Evolutionary conservation across 1,139 yeast genomes (phyloP), one percentile per base, ranked within the genome.

Genomic region (Debaryomyces nepalensis): DNA sequence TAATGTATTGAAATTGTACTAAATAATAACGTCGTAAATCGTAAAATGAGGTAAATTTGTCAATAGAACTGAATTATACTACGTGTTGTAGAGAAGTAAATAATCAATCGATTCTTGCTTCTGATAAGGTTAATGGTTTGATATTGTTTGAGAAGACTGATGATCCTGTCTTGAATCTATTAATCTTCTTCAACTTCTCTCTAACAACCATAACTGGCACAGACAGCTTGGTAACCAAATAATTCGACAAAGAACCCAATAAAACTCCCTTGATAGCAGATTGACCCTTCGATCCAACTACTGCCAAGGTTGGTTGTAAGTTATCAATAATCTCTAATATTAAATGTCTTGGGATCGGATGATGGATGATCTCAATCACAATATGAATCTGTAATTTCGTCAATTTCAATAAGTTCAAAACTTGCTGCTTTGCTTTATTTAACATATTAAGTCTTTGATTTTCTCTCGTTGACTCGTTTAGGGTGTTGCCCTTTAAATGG

Each of bases 171-270:
- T 77, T 64, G 63, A 81, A 80, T 56, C 87, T 76, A 50, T 83
- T 79, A 48, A 86, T 74, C 68, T 87, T 84, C 66, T 86, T 86
- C 57, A 88, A 75, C 59, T 87, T 88, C 58, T 85, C 84, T 48
- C 96, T 77, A 14, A 93, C 95, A 37, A 91, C 96, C 85, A 91
- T 82, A 19, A 90, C 95, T 0, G 98, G 97, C 10, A 88, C 91
- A 18, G 87, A 74, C 57, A 88, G 79, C 57, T 84, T 81, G 11
- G 89, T 82, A 9, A 87, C 88, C 53, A 87, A 71, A 59, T 87
- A 87, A 54, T 86, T 87, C 4, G 88, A 81, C 49, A 87, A 75
- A 3, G 88, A 82, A 3, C 93, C 93, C 47, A 86, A 74, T 45
- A 86, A 70, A 9, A 86, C 90, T 8, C 95, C 93, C 58, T 83